Evolutionary conservation across 2,329 filamentous ascomycete genomes (phyloP).

Genomic region (Diaporthe longicolla): DNA sequence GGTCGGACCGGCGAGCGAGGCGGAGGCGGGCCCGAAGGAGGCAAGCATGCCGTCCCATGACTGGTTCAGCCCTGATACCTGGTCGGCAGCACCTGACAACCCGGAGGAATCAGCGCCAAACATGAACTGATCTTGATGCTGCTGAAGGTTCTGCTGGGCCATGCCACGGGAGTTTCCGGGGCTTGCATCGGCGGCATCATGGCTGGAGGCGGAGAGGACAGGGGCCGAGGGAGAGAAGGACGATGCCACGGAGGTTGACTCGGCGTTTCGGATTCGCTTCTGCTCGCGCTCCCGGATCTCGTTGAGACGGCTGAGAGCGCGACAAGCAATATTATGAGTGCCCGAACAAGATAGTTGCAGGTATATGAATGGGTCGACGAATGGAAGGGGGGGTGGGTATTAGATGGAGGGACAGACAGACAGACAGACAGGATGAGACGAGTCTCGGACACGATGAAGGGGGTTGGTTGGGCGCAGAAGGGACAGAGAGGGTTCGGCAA

Average conservation of each 20-base stretch:
- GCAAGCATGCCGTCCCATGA: conserved; percentile 39
- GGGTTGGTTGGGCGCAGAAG: neutral
- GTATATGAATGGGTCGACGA: neutral
- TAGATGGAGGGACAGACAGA: neutral
- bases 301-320: conserved; percentile 32
- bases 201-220: conserved; percentile 17
- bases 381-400: neutral
- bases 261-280: conserved; percentile 29
- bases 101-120: conserved; percentile 25
- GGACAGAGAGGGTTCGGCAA: neutral
- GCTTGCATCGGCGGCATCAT: conserved; percentile 24
- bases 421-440: neutral
- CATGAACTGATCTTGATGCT: conserved; percentile 34
- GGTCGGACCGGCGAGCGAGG: conserved; percentile 24
- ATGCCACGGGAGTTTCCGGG: conserved; percentile 15
- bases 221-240: conserved; percentile 26
- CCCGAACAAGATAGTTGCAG: conserved; percentile 7
- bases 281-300: conserved; percentile 39
- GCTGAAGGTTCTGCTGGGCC: conserved; percentile 17
- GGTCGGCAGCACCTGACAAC: conserved; percentile 27
- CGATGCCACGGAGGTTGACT: conserved; percentile 13
- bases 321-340: conserved; percentile 24
- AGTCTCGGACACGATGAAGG: neutral
- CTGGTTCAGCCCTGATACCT: conserved; percentile 21
- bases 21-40: conserved; percentile 25